These are phyloP conservation scores for Boletus vermiculosoides DNA, from an alignment of 768 basidiomycete species.

Conservation along the genomic window DNA sequence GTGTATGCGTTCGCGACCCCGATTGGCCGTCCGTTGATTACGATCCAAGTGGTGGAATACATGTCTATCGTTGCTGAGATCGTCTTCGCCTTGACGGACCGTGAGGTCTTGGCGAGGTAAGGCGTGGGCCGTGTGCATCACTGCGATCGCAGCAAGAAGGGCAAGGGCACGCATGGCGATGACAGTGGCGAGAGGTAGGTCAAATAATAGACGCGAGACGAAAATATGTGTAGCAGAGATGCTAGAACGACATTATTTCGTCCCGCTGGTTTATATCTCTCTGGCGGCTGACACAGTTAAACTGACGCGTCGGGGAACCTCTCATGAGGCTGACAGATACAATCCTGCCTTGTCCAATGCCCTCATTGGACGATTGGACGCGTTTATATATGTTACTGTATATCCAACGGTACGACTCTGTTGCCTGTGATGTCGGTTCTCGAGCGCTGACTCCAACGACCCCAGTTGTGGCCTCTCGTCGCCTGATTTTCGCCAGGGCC, in stretches of 20 bases:
- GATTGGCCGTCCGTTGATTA: conserved; percentile 26
- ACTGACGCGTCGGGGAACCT: neutral
- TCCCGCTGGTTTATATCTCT: conserved; percentile 16
- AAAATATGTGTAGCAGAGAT: conserved; percentile 1
- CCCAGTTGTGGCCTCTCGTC: neutral
- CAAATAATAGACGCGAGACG: conserved; percentile 5
- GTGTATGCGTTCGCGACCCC: conserved; percentile 6
- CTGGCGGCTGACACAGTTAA: conserved; percentile 23
- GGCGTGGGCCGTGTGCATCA: conserved; percentile 19
- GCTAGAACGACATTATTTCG: neutral
- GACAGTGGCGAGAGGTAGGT: conserved; percentile 13
- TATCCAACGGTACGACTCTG: neutral
- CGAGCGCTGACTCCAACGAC: neutral
- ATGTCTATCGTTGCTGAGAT: conserved; percentile 22
- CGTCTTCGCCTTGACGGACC: conserved; percentile 12
- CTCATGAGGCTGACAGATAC: conserved; percentile 18
- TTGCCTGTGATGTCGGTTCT: neutral
- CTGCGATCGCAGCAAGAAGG: conserved; percentile 27
- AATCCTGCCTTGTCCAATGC: neutral
- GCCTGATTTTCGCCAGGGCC: neutral
- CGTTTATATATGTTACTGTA: neutral
- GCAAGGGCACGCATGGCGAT: conserved; percentile 28
- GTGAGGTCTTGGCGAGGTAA: conserved; percentile 27
- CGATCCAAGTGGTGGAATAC: conserved; percentile 32
- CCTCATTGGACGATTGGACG: neutral